phyloP scores from a whole-genome alignment of 768 basidiomycete species.

The Mycena chlorophos region DNA sequence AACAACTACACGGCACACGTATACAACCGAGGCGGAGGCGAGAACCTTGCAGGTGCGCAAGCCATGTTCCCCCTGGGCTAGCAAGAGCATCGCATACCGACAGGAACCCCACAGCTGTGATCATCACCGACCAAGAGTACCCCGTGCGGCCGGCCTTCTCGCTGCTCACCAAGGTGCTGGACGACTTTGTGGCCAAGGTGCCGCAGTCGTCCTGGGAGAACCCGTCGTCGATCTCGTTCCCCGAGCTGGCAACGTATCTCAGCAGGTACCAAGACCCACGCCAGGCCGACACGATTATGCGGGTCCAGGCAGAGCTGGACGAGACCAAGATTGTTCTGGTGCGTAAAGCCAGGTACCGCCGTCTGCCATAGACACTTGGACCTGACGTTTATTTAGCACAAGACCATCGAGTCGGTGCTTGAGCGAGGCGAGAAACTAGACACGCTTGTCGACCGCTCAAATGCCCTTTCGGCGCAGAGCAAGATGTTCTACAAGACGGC shows the following conservation, averaged over 20 bases:
- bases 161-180: slow-evolving; percentile 86
- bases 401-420: slow-evolving; percentile 97
- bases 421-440: slow-evolving; percentile 96
- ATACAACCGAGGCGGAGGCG: slow-evolving; percentile 86
- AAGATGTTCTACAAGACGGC: slow-evolving; percentile 99
- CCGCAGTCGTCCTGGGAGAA: slow-evolving; percentile 68
- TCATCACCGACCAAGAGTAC: slow-evolving; percentile 95
- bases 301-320: slow-evolving; percentile 95
- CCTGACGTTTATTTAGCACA: slow-evolving; percentile 64
- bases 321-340: slow-evolving; percentile 99
- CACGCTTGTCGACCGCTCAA: slow-evolving; percentile 91
- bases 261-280: slow-evolving; percentile 95
- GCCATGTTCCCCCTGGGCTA: slow-evolving; percentile 7
- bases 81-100: slow-evolving; percentile 6
- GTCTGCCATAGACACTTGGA: not conserved
- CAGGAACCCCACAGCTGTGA: slow-evolving; percentile 57
- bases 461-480: slow-evolving; percentile 82
- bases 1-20: slow-evolving; percentile 92
- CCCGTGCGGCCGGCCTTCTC: slow-evolving; percentile 97
- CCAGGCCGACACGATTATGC: slow-evolving; percentile 97
- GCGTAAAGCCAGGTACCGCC: slow-evolving; percentile 31
- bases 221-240: slow-evolving; percentile 72
- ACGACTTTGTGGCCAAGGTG: slow-evolving; percentile 85
- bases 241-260: slow-evolving; percentile 72
- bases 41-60: slow-evolving; percentile 75